phyloP scores from a whole-genome alignment of 345 rosid genomes.

The Salix arbutifolia region DNA sequence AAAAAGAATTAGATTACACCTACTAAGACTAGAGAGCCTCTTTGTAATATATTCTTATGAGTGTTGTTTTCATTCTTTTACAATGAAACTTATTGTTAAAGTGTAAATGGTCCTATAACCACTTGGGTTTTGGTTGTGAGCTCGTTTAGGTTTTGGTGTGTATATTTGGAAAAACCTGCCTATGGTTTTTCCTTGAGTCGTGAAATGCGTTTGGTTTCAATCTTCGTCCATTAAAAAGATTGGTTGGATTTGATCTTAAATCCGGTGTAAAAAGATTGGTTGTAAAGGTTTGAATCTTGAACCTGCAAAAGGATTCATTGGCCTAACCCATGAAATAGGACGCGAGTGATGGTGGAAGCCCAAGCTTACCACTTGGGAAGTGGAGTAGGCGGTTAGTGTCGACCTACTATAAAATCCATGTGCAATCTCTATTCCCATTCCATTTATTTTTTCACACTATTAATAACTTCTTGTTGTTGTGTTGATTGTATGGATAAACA shows the following conservation, averaged over 20 bases:
- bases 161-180: not conserved
- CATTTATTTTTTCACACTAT: not conserved
- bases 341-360: not conserved
- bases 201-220: not conserved
- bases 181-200: too few species aligned
- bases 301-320: not conserved
- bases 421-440: not conserved
- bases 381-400: not conserved
- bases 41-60: too few species aligned
- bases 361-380: not conserved
- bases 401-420: not conserved
- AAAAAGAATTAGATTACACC: not conserved
- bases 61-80: too few species aligned
- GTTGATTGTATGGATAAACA: not conserved
- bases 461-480: not conserved
- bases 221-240: not conserved
- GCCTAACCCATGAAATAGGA: not conserved
- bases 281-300: not conserved
- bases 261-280: too few species aligned
- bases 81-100: not conserved
- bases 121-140: not conserved
- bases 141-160: not conserved
- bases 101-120: not conserved
- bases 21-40: too few species aligned
- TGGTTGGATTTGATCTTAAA: not conserved